A percentile compares a stretch with the other conserved stretches of the same genome.
Evolutionary conservation across 345 rosid genomes (phyloP).

Genomic region (Laguncularia racemosa): DNA sequence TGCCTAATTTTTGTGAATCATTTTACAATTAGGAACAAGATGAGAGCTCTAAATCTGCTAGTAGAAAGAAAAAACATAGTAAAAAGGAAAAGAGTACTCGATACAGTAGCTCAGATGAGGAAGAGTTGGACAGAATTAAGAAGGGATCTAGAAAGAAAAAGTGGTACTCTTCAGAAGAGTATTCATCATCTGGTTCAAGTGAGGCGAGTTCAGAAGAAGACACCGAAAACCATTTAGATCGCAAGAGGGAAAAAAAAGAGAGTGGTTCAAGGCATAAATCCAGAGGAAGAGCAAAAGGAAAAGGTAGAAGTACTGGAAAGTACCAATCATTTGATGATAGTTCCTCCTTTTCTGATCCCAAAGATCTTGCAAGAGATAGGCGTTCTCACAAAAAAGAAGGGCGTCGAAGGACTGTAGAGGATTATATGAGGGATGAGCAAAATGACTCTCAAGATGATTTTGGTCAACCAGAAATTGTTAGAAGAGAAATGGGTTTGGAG

Average conservation of each 20-base stretch:
- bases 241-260: conserved; percentile 21
- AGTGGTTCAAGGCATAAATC: conserved; percentile 15
- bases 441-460: conserved; percentile 12
- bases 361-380: conserved; percentile 13
- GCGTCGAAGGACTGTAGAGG: conserved; percentile 13
- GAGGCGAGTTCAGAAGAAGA: conserved; percentile 13
- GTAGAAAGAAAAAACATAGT: conserved; percentile 29
- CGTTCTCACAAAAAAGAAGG: conserved; percentile 15
- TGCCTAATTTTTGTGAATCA: not conserved
- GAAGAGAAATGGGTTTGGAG: conserved; percentile 72
- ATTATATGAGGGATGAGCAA: conserved; percentile 5
- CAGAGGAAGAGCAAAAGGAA: conserved; percentile 15
- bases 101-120: conserved; percentile 38
- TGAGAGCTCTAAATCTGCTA: conserved; percentile 16
- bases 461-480: conserved; percentile 39
- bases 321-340: conserved; percentile 14
- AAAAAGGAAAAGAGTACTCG: conserved; percentile 22
- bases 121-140: conserved; percentile 27
- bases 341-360: conserved; percentile 20
- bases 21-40: conserved; percentile 27
- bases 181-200: conserved; percentile 21
- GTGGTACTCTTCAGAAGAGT: conserved; percentile 56
- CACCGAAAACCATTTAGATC: conserved; percentile 12
- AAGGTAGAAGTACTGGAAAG: conserved; percentile 16
- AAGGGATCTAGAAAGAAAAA: conserved; percentile 47